Evolutionary conservation across 441 rosid species (phyloP).

Genomic region (Kokia cookei): DNA sequence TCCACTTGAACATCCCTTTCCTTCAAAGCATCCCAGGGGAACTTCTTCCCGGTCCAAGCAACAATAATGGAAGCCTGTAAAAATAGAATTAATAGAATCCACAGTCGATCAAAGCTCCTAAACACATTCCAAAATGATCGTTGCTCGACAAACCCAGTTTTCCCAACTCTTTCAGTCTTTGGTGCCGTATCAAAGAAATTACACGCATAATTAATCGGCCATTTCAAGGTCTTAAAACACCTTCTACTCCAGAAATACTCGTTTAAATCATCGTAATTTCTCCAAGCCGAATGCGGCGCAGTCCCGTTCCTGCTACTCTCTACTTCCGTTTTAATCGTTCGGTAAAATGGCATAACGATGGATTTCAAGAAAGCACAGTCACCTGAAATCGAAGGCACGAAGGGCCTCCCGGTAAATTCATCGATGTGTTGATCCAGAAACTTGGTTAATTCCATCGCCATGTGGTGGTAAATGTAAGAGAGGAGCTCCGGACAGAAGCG

Average conservation of each 20-base stretch:
- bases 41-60: constrained; percentile 34
- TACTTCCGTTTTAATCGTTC: constrained; percentile 43
- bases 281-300: constrained; percentile 62
- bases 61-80: constrained; percentile 56
- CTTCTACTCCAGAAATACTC: constrained; percentile 73
- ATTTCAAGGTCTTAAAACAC: constrained; percentile 48
- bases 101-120: constrained; percentile 61
- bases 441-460: constrained; percentile 63
- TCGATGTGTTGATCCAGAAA: constrained; percentile 47
- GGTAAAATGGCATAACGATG: constrained; percentile 57
- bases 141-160: constrained; percentile 74
- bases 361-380: constrained; percentile 45
- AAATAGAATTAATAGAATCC: constrained; percentile 49
- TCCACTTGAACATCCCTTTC: constrained; percentile 39
- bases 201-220: constrained; percentile 49
- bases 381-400: constrained; percentile 51
- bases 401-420: constrained; percentile 52
- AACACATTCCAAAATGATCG: constrained; percentile 61
- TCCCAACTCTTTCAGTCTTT: constrained; percentile 47
- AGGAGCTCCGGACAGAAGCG: constrained; percentile 59
- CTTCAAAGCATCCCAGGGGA: constrained; percentile 41
- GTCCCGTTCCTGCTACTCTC: constrained; percentile 59
- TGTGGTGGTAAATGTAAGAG: constrained; percentile 55
- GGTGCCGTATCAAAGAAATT: constrained; percentile 34
- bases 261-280: constrained; percentile 66